phyloP scores from a whole-genome alignment of 202 grass and related monocot genomes.

The Brachypodium distachyon region DNA sequence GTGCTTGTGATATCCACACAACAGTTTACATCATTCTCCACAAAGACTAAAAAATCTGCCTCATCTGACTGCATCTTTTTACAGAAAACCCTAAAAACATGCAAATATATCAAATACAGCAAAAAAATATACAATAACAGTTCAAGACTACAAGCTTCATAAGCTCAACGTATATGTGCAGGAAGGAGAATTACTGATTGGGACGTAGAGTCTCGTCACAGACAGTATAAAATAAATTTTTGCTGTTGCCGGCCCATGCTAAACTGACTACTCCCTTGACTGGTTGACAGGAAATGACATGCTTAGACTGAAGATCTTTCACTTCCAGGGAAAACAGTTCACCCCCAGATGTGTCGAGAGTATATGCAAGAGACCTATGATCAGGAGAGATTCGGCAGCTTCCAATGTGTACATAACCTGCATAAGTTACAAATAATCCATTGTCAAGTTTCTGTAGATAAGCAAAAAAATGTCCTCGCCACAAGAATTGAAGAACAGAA shows the following conservation, averaged over 20 bases:
- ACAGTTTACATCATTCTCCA: slow-evolving; percentile 67
- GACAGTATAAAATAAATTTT: slow-evolving; percentile 65
- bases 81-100: slow-evolving; percentile 67
- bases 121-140: not conserved
- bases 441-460: not conserved
- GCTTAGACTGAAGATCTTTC: slow-evolving; percentile 61
- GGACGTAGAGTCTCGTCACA: slow-evolving; percentile 81
- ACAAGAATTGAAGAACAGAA: not conserved
- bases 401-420: slow-evolving; percentile 97
- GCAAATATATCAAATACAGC: slow-evolving; percentile 6
- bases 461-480: not conserved
- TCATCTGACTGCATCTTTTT: slow-evolving; percentile 55
- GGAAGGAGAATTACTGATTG: slow-evolving; percentile 49
- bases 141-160: not conserved
- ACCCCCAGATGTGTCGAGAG: slow-evolving; percentile 76
- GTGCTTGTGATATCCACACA: slow-evolving; percentile 90
- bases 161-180: not conserved
- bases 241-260: slow-evolving; percentile 63
- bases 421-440: slow-evolving; percentile 15
- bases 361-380: slow-evolving; percentile 88
- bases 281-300: slow-evolving; percentile 37
- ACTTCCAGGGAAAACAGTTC: slow-evolving; percentile 80
- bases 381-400: slow-evolving; percentile 80
- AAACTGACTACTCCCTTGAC: slow-evolving; percentile 77
- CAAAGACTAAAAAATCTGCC: slow-evolving; percentile 44